phyloP scores from a whole-genome alignment of 108 stramenopile genomes.

The Nannochloropsis granulata region DNA sequence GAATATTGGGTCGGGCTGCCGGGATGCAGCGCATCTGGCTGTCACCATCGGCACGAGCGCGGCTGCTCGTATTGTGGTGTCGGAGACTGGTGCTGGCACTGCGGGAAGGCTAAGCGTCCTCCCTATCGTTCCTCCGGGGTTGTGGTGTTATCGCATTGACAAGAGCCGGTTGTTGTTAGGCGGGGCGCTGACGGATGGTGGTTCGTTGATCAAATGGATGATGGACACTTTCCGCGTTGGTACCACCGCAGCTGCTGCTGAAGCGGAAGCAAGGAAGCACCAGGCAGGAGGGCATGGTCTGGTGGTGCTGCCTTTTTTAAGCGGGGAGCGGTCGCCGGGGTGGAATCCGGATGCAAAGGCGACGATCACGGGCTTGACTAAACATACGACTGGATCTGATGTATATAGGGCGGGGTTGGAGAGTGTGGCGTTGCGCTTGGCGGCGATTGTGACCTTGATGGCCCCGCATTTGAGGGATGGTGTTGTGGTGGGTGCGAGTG shows the following conservation, averaged over 20 bases:
- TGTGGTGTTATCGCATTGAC: conserved; percentile 21
- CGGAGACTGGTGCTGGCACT: background rate
- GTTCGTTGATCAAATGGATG: conserved; percentile 16
- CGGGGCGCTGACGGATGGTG: conserved; percentile 17
- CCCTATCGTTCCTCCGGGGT: conserved; percentile 2
- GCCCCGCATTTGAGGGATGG: background rate
- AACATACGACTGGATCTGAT: conserved; percentile 5
- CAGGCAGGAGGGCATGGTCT: conserved; percentile 5
- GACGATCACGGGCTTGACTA: conserved; percentile 3
- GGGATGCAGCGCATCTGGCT: background rate
- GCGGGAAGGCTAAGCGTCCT: background rate
- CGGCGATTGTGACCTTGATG: conserved; percentile 8
- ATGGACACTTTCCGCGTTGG: background rate
- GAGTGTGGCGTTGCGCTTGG: conserved; percentile 6
- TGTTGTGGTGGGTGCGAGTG: conserved; percentile 2
- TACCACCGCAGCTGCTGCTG: background rate
- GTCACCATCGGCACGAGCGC: conserved; percentile 31
- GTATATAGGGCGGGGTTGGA: conserved; percentile 11
- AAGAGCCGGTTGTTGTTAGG: conserved; percentile 4
- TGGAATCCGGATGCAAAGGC: conserved; percentile 4
- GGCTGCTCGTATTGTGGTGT: conserved; percentile 18
- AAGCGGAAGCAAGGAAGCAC: background rate
- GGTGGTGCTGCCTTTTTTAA: conserved; percentile 11
- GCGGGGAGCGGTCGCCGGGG: conserved; percentile 16
- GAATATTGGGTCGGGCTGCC: conserved; percentile 17